phyloP scores from a whole-genome alignment of 306 rosid genomes.

The Acmispon strigosus region DNA sequence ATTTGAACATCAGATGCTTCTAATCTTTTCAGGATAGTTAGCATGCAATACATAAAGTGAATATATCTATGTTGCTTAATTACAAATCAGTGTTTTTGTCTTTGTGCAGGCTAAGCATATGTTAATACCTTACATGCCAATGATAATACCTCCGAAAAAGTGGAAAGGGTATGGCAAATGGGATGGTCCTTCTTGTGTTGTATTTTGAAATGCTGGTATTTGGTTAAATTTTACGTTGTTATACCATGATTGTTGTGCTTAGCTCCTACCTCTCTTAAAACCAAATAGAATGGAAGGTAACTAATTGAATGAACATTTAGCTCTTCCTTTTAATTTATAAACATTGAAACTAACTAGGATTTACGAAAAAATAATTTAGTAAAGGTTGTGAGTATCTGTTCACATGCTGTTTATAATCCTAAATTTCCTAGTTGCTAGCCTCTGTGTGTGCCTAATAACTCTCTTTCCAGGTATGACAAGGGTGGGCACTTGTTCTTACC shows the following conservation, averaged over 20 bases:
- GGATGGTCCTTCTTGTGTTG: slow-evolving; percentile 14
- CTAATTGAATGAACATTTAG: not conserved
- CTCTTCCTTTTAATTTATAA: not conserved
- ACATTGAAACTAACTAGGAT: not conserved
- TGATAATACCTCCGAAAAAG: slow-evolving; percentile 81
- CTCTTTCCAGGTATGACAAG: slow-evolving; percentile 60
- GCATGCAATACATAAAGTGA: not conserved
- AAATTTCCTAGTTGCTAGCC: not conserved
- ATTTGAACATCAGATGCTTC: not conserved
- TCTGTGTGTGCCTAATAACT: not conserved
- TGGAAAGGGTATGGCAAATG: slow-evolving; percentile 73
- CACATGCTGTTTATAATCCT: not conserved
- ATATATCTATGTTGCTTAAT: not conserved
- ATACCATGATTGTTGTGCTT: not conserved
- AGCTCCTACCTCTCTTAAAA: not conserved
- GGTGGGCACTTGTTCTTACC: slow-evolving; percentile 90
- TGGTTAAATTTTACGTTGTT: not conserved
- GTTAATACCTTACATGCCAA: slow-evolving; percentile 82
- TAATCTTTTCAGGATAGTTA: not conserved
- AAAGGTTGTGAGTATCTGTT: not conserved
- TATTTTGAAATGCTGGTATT: not conserved
- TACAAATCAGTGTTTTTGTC: slow-evolving; percentile 19
- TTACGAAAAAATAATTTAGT: not conserved
- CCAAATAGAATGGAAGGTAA: not conserved
- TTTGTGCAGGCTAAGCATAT: slow-evolving; percentile 67